A percentile compares a stretch with the other conserved stretches of the same genome.
Conservation (phyloP, 176 grass and related monocot genomes). For the Bonia amplexicaulis region DNA sequence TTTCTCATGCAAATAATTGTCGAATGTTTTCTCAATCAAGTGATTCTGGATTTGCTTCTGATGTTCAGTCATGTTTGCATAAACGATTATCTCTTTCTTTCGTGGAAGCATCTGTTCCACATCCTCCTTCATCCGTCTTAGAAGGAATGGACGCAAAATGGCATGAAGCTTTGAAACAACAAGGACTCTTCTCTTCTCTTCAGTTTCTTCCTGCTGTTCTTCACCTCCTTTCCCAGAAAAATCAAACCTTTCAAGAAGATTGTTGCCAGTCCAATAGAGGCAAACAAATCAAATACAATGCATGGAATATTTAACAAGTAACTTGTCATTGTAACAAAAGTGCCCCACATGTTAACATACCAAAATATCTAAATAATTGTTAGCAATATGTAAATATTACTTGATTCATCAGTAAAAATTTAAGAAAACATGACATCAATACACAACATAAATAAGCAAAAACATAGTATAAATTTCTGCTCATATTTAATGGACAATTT, state of each 20-base stretch:
- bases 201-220: conserved; percentile 55
- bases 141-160: conserved; percentile 92
- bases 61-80: conserved; percentile 89
- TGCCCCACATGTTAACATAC: not conserved
- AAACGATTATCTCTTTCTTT: conserved; percentile 97
- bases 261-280: not conserved
- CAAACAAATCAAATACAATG: conserved; percentile 9
- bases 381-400: not conserved
- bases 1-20: conserved; percentile 59
- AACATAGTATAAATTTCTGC: not conserved
- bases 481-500: not conserved
- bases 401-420: not conserved
- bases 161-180: conserved; percentile 85
- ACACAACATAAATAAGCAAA: not conserved
- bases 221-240: conserved; percentile 63
- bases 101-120: conserved; percentile 86
- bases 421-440: not conserved
- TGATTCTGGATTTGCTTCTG: conserved; percentile 87
- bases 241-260: conserved; percentile 70
- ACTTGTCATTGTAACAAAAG: not conserved
- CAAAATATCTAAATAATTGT: not conserved
- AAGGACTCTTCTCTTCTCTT: conserved; percentile 77
- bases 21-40: conserved; percentile 76
- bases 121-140: conserved; percentile 93
- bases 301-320: not conserved